These are phyloP conservation scores for Monascus purpureus DNA, from an alignment of 495 filamentous ascomycete genomes.

Conservation along the genomic window DNA sequence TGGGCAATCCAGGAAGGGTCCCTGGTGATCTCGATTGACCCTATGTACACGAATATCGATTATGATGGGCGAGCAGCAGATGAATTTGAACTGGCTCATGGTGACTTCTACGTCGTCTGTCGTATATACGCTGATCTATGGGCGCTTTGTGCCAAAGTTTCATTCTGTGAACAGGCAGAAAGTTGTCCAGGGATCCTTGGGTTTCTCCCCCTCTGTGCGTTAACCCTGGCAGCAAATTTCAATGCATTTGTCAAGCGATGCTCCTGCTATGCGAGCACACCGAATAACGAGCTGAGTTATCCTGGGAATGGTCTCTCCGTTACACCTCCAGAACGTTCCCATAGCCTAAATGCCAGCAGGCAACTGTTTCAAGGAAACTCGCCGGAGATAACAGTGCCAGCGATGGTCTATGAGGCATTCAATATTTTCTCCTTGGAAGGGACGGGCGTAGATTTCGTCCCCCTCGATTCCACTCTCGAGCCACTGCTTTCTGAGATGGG, in stretches of 20 bases:
- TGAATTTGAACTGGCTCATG: slow-evolving; percentile 13
- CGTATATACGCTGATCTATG: slow-evolving; percentile 18
- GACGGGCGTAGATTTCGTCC: slow-evolving; percentile 8
- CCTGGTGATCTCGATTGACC: slow-evolving; percentile 14
- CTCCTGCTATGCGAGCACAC: slow-evolving; percentile 1
- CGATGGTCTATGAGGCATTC: slow-evolving; percentile 5
- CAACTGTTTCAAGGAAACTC: slow-evolving; percentile 6
- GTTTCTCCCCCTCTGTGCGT: slow-evolving; percentile 19
- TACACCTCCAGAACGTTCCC: slow-evolving; percentile 12
- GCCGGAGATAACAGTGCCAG: slow-evolving; percentile 7
- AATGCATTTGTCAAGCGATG: slow-evolving; percentile 12
- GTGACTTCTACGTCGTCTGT: slow-evolving; percentile 16
- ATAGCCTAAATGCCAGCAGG: slow-evolving; percentile 13
- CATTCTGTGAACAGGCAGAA: slow-evolving; percentile 3
- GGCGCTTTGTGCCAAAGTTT: slow-evolving; percentile 17
- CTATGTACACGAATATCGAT: slow-evolving; percentile 10
- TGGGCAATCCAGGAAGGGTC: slow-evolving; percentile 21
- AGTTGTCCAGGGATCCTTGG: slow-evolving; percentile 4
- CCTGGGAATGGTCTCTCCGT: slow-evolving; percentile 16
- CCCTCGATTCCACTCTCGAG: slow-evolving; percentile 11
- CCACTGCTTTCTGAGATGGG: slow-evolving; percentile 7
- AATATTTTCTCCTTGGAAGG: slow-evolving; percentile 2
- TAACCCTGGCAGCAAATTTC: slow-evolving; percentile 18
- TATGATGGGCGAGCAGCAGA: slow-evolving; percentile 6
- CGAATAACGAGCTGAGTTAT: slow-evolving; percentile 3